Percentiles rank a stretch among this genome's conserved stretches.
Conservation (phyloP, 495 filamentous ascomycete genomes). For the Penicillium coprophilum region DNA sequence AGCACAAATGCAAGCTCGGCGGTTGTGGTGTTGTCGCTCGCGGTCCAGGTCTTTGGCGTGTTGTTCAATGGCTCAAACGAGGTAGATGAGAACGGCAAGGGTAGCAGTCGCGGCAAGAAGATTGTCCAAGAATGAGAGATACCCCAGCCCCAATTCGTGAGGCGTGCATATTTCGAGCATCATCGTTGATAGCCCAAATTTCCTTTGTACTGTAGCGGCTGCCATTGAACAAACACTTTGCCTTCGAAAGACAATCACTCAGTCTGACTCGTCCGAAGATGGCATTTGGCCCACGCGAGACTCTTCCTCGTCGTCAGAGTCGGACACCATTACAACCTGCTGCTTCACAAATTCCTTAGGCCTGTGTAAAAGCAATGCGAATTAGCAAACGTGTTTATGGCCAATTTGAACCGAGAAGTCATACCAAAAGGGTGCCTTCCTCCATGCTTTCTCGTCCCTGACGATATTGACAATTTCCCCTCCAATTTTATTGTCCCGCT, state of each 20-base stretch:
- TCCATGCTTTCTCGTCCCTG: slow-evolving; percentile 85
- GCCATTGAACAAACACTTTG: not conserved
- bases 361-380: slow-evolving; percentile 46
- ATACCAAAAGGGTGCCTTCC: slow-evolving; percentile 87
- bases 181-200: not conserved
- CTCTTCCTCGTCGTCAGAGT: slow-evolving; percentile 60
- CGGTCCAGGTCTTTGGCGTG: slow-evolving; percentile 56
- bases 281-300: slow-evolving; percentile 82
- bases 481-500: slow-evolving; percentile 72
- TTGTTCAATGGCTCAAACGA: slow-evolving; percentile 27
- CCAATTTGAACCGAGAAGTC: slow-evolving; percentile 20
- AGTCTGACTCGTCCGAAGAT: slow-evolving; percentile 60
- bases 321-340: slow-evolving; percentile 35
- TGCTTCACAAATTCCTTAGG: slow-evolving; percentile 75
- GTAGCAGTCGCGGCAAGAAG: slow-evolving; percentile 17
- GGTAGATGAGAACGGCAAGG: slow-evolving; percentile 16
- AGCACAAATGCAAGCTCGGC: slow-evolving; percentile 78
- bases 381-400: not conserved
- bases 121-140: slow-evolving; percentile 25
- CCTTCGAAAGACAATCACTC: slow-evolving; percentile 14
- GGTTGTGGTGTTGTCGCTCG: slow-evolving; percentile 71
- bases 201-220: not conserved
- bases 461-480: slow-evolving; percentile 95
- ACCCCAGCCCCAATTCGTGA: slow-evolving; percentile 6
- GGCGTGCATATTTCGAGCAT: slow-evolving; percentile 3